Evolutionary conservation across 179 eudicot species (phyloP), one percentile per base, ranked within the genome.

Genomic region (Monotropa hypopitys): DNA sequence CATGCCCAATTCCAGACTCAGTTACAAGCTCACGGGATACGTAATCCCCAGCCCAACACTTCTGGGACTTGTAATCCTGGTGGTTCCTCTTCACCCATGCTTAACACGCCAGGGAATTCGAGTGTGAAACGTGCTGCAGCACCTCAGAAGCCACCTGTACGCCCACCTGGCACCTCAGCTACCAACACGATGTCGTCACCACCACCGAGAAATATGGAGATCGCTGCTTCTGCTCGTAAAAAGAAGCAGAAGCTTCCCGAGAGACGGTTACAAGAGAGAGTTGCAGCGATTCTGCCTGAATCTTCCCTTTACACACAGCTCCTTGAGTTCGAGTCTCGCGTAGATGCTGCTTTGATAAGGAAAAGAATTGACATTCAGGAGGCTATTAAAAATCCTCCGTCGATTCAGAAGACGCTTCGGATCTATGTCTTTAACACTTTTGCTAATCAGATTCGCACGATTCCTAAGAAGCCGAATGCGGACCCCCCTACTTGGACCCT

Each of bases 321-420:
- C 49, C 96, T 94, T 49, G 98, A 94, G 85, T 94, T 94, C 79
- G 98, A 94, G 86, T 87, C 91, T 70, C 91, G 98, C 23, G 91
- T 94, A 56, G 98, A 94, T 84, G 86, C 98, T 80, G 92, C 96
- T 70, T 63, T 94, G 80, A 75, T 82, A 2, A 88, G 94, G 80
- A 94, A 94, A 88, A 94, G 90, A 81, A 84, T 89, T 69, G 97
- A 94, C 80, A 94, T 94, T 72, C 97, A 92, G 81, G 98, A 94
- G 79, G 90, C 97, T 42, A 75, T 94, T 57, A 92, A 91, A 81
- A 89, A 85, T 45, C 98, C 98, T 56, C 90, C 96, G 11, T 87
- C 87, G 51, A 85, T 88, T 71, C 97, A 94, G 87, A 94, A 90
- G 83, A 92, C 96, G 12, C 94, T 94, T 43, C 84, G 98, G 5